Evolutionary conservation across 257 asterid genomes (phyloP).

Genomic region (Fraxinus cuspidata): DNA sequence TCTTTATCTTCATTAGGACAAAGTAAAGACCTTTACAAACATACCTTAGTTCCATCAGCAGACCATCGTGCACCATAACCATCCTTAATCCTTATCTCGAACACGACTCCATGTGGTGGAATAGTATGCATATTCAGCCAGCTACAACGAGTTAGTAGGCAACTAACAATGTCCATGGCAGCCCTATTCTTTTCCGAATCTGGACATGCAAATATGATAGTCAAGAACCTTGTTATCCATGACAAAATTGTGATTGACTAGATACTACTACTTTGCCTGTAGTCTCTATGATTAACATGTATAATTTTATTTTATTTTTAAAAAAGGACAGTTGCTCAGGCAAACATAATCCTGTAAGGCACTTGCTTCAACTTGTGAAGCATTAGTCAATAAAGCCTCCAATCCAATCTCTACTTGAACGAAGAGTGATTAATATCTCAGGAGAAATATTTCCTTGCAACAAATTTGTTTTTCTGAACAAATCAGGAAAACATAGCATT

Average conservation of each 20-base stretch:
- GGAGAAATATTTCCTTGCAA: neutral
- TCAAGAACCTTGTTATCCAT: neutral
- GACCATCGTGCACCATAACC: conserved; percentile 95
- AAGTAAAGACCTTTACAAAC: neutral
- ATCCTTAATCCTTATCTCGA: conserved; percentile 63
- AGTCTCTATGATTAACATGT: neutral
- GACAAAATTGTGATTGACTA: neutral
- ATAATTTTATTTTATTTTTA: neutral
- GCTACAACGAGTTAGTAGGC: conserved; percentile 46
- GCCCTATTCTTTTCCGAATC: conserved; percentile 60
- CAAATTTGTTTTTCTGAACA: too few relatives aligned
- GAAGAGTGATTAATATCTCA: neutral
- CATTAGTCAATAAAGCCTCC: neutral
- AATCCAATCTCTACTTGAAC: neutral
- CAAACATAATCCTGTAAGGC: neutral
- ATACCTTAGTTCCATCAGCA: conserved; percentile 72
- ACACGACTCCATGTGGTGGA: conserved; percentile 66
- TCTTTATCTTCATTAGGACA: neutral
- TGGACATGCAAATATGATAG: conserved; percentile 31
- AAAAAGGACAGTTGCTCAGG: neutral
- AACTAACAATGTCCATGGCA: conserved; percentile 48
- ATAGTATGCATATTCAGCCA: conserved; percentile 78
- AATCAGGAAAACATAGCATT: neutral
- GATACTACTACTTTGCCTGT: neutral
- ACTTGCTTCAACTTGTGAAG: neutral